Evolutionary conservation across 2,329 filamentous ascomycete genomes (phyloP).

Genomic region (Colletotrichum sidae): DNA sequence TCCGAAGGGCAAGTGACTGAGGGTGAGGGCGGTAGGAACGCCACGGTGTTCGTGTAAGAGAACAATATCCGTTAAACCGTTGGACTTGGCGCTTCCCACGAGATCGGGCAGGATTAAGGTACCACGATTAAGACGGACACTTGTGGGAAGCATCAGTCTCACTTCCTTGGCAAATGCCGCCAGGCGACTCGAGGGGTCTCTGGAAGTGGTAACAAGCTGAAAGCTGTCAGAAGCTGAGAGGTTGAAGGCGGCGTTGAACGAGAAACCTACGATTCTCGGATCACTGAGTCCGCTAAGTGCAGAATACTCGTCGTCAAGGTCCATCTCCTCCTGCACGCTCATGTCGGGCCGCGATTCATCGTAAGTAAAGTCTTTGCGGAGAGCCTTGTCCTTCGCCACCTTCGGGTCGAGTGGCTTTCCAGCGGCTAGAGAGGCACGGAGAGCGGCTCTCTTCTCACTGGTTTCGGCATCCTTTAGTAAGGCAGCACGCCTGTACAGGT

Average conservation of each 20-base stretch:
- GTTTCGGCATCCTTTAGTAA: conserved; percentile 92
- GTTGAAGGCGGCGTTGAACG: not conserved
- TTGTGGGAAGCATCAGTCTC: conserved; percentile 79
- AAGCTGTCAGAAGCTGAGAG: not conserved
- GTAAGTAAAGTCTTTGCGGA: conserved; percentile 92
- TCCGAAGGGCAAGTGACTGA: conserved; percentile 89
- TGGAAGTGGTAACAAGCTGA: conserved; percentile 75
- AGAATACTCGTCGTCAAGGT: conserved; percentile 90
- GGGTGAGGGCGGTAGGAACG: conserved; percentile 87
- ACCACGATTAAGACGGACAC: conserved; percentile 90
- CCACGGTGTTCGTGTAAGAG: conserved; percentile 93
- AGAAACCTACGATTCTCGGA: conserved; percentile 54
- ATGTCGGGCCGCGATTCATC: conserved; percentile 84
- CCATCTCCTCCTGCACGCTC: conserved; percentile 74
- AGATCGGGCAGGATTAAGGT: conserved; percentile 90
- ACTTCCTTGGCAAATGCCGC: conserved; percentile 95
- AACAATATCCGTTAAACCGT: conserved; percentile 85
- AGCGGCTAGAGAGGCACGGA: conserved; percentile 87
- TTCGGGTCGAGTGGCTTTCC: conserved; percentile 86
- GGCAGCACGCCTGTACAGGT: conserved; percentile 90
- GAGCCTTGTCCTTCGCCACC: conserved; percentile 85
- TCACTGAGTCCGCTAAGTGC: conserved; percentile 92
- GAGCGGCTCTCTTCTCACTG: conserved; percentile 87
- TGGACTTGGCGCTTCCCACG: conserved; percentile 82
- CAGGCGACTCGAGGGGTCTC: conserved; percentile 86